Percentiles rank a stretch among this genome's conserved stretches.
Evolutionary conservation across 2,329 filamentous ascomycete species (phyloP).

Genomic region (Talaromyces pinophilus): DNA sequence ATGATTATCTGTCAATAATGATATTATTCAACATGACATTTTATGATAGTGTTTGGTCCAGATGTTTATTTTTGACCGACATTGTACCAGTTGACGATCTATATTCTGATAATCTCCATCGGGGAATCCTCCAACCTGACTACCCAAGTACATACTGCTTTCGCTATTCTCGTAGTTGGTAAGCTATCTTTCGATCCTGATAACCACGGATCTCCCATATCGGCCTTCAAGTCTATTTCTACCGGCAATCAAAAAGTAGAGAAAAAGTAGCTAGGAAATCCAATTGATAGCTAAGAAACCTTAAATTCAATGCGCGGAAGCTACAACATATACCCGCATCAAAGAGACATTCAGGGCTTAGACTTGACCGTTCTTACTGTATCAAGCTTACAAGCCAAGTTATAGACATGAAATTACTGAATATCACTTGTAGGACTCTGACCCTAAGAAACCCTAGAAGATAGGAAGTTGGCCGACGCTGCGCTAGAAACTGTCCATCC

Average conservation of each 20-base stretch:
- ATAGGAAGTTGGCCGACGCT: no score
- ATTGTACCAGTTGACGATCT: not conserved
- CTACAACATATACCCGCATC: not conserved
- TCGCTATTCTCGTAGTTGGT: not conserved
- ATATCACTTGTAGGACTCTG: not conserved
- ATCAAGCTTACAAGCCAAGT: not conserved
- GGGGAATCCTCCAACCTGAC: not conserved
- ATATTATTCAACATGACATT: not conserved
- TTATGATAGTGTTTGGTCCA: not conserved
- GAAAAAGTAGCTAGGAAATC: not conserved
- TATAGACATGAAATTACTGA: not conserved
- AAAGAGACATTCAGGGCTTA: not conserved
- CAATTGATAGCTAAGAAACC: not conserved
- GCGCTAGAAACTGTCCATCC: no score
- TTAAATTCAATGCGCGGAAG: not conserved
- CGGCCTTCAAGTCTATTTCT: not conserved
- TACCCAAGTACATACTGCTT: not conserved
- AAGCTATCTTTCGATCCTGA: not conserved
- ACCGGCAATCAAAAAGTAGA: not conserved
- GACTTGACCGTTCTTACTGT: not conserved
- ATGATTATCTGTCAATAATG: not conserved
- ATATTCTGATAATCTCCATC: not conserved
- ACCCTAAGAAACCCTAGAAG: no score
- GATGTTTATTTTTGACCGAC: not conserved
- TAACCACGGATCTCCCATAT: not conserved